A percentile compares a stretch with the other conserved stretches of the same genome.
Conservation (phyloP, 768 basidiomycete genomes). For the Lentinula raphanica region DNA sequence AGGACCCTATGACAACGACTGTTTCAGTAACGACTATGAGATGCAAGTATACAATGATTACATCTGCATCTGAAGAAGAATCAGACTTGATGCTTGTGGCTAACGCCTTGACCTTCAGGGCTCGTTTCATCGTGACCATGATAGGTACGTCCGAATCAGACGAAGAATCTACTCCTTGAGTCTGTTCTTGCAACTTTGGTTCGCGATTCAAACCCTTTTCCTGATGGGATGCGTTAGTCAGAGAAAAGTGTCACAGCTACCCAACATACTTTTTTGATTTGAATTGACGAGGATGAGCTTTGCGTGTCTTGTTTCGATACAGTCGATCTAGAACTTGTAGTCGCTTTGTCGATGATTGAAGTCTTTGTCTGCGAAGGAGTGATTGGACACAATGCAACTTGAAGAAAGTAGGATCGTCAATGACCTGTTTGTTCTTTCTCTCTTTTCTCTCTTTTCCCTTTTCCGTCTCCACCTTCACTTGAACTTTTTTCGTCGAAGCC, state of each 20-base stretch:
- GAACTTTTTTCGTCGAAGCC: slow-evolving; percentile 13
- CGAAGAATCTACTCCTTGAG: neutral
- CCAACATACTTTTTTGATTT: too few species aligned
- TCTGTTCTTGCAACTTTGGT: too few species aligned
- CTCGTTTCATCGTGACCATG: neutral
- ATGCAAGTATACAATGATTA: neutral
- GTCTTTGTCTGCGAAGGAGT: neutral
- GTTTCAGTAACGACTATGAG: too few species aligned
- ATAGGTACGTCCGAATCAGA: neutral
- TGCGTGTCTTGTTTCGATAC: neutral
- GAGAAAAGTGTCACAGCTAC: too few species aligned
- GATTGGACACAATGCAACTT: neutral
- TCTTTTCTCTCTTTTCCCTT: slow-evolving; percentile 13
- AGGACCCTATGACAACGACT: neutral
- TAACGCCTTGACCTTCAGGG: too few species aligned
- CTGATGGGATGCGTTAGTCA: too few species aligned
- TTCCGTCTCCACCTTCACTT: neutral
- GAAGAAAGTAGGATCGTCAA: slow-evolving; percentile 6
- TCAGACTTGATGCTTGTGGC: too few species aligned
- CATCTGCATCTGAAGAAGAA: neutral
- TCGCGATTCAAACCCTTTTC: too few species aligned
- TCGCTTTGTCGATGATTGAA: neutral
- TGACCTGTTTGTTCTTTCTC: slow-evolving; percentile 12
- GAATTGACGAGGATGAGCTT: neutral
- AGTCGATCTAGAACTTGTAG: neutral